Conservation (phyloP, 768 basidiomycete species). For the Termitomyces sp. region DNA sequence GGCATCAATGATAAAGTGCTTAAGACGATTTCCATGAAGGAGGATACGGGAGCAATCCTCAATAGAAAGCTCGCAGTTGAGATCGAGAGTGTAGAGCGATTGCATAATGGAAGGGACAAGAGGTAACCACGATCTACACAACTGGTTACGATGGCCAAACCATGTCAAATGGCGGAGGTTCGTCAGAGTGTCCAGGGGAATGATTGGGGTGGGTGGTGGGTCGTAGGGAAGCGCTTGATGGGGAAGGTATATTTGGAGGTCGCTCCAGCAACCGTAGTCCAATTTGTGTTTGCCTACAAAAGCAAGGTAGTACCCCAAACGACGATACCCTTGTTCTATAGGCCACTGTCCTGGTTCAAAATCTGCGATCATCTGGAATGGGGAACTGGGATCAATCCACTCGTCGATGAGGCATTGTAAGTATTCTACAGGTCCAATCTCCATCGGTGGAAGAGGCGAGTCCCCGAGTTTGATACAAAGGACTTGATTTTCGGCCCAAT, state of each 20-base stretch:
- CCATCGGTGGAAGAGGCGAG: background rate
- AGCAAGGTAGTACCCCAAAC: constrained; percentile 3
- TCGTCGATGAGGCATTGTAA: background rate
- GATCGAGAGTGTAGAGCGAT: background rate
- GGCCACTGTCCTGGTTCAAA: constrained; percentile 1
- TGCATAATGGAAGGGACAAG: constrained; percentile 2
- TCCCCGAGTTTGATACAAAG: constrained; percentile 2
- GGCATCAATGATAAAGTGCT: background rate
- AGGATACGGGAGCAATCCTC: background rate
- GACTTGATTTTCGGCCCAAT: background rate
- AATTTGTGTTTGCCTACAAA: background rate
- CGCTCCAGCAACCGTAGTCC: constrained; percentile 2
- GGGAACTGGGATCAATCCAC: background rate
- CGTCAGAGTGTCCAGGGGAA: constrained; percentile 4
- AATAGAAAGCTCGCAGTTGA: background rate
- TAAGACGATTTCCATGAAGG: constrained; percentile 4
- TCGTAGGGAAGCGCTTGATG: background rate
- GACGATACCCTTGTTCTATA: background rate
- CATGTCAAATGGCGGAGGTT: background rate
- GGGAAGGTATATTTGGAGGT: background rate
- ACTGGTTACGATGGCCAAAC: background rate
- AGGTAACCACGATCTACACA: constrained; percentile 2
- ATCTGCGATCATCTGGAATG: constrained; percentile 1
- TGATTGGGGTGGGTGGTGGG: background rate
- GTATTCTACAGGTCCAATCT: background rate